Evolutionary conservation across 768 basidiomycete species (phyloP), one percentile per base, ranked within the genome.

Genomic region (Lactarius sanguifluus): DNA sequence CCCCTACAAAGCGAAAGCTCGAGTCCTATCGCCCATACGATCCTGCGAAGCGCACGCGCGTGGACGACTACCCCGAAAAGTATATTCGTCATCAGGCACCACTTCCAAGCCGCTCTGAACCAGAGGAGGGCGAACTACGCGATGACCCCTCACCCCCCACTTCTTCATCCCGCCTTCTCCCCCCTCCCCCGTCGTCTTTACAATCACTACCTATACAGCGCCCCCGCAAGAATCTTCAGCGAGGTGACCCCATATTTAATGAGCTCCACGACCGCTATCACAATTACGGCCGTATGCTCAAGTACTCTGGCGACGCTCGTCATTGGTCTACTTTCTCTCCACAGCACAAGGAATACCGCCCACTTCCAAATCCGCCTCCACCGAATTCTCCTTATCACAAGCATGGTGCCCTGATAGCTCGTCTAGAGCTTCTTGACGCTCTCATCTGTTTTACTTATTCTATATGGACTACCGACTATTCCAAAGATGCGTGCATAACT

Each of bases 361-460:
- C 89, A 8, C 78, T 92, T 15, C 75, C 79, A 5, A 80, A 84
- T 69, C 89, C 91, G 2, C 89, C 90, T 7, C 80, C 83, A 6
- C 81, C 84, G 13, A 83, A 82, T 68, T 90, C 90, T 0, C 77
- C 83, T 43, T 93, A 93, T 75, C 87, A 91, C 75, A 89, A 87
- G 74, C 82, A 86, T 69, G 90, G 89, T 23, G 86, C 86, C 25
- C 77, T 91, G 69, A 88, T 93, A 72, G 89, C 90, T 34, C 84
- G 90, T 30, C 81, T 93, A 23, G 92, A 93, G 74, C 86, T 91
- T 57, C 77, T 92, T 47, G 91, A 94, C 76, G 89, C 92, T 52
- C 82, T 94, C 64, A 79, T 94, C 52, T 90, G 89, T 77, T 94
- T 94, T 77, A 85, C 89, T 5, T 95, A 92, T 73, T 83, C 90